A percentile compares a stretch with the other conserved stretches of the same genome.
Evolutionary conservation across 345 rosid genomes (phyloP).

Genomic region (Toxicodendron radicans): DNA sequence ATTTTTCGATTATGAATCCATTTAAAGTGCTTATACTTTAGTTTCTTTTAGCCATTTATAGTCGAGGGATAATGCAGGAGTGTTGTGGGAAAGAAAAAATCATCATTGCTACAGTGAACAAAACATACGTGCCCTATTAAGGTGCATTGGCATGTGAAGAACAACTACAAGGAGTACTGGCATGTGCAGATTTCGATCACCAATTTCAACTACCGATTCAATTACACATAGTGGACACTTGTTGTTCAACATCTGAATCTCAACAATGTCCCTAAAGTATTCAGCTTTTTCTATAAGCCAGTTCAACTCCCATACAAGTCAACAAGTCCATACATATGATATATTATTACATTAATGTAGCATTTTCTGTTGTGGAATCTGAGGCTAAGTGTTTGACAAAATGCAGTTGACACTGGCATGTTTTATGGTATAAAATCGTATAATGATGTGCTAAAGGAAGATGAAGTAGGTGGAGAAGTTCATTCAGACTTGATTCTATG

Average conservation of each 20-base stretch:
- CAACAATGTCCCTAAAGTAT: constrained; percentile 26
- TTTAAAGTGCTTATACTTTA: neutral
- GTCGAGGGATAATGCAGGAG: constrained; percentile 16
- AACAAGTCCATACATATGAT: neutral
- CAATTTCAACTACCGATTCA: constrained; percentile 29
- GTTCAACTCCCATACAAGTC: constrained; percentile 10
- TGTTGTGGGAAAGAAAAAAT: neutral
- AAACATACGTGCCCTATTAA: constrained; percentile 30
- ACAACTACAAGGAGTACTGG: constrained; percentile 38
- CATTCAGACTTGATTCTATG: constrained; percentile 41
- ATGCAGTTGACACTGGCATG: constrained; percentile 46
- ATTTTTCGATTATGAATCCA: neutral
- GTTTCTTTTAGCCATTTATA: neutral
- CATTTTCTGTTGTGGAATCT: too few relatives aligned
- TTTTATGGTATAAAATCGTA: constrained; percentile 35
- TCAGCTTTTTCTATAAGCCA: constrained; percentile 29
- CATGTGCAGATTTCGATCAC: constrained; percentile 33
- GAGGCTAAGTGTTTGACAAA: neutral
- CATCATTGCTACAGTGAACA: constrained; percentile 24
- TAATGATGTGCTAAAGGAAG: constrained; percentile 35
- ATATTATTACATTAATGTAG: too few relatives aligned
- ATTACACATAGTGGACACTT: constrained; percentile 37
- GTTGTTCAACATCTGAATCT: constrained; percentile 41
- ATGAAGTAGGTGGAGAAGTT: constrained; percentile 36
- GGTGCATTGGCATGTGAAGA: constrained; percentile 40